Conservation (phyloP, 164 flowering plant genomes). For the Houttuynia cordata region DNA sequence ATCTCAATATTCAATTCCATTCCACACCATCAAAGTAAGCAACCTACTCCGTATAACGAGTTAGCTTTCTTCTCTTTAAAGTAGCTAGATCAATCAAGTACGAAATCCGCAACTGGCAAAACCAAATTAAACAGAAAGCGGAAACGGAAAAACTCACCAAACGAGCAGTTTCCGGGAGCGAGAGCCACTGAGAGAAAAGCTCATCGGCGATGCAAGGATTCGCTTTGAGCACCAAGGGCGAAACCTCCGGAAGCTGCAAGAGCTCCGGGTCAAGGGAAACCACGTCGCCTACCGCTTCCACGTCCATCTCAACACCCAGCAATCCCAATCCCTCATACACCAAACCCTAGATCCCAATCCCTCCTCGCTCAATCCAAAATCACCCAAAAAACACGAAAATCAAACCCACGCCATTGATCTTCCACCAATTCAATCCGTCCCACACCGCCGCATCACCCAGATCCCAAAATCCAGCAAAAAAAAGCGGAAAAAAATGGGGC, state of each 20-base stretch:
- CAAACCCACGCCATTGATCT: slow-evolving; percentile 4
- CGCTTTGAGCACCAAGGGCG: slow-evolving; percentile 66
- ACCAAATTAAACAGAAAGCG: neutral
- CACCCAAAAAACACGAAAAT: slow-evolving; percentile 7
- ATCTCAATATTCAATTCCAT: too few species aligned
- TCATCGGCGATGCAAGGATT: slow-evolving; percentile 59
- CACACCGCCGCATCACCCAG: slow-evolving; percentile 1
- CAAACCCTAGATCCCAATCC: slow-evolving; percentile 11
- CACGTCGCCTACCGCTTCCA: slow-evolving; percentile 59
- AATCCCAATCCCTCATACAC: slow-evolving; percentile 10
- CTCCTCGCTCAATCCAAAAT: neutral
- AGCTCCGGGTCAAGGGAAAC: slow-evolving; percentile 64
- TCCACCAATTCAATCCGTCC: slow-evolving; percentile 3
- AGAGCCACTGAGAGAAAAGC: slow-evolving; percentile 87
- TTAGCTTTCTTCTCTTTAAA: too few species aligned
- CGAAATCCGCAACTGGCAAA: too few species aligned
- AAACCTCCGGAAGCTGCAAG: slow-evolving; percentile 84
- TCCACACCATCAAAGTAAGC: too few species aligned
- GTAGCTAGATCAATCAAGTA: too few species aligned
- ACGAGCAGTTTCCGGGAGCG: slow-evolving; percentile 63
- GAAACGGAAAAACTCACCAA: slow-evolving; percentile 36
- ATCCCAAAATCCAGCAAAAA: neutral
- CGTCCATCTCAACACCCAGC: slow-evolving; percentile 24
- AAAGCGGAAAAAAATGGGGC: too few species aligned
- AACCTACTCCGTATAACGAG: too few species aligned